Conservation (phyloP, 306 rosid species). For the Medicago lupulina region DNA sequence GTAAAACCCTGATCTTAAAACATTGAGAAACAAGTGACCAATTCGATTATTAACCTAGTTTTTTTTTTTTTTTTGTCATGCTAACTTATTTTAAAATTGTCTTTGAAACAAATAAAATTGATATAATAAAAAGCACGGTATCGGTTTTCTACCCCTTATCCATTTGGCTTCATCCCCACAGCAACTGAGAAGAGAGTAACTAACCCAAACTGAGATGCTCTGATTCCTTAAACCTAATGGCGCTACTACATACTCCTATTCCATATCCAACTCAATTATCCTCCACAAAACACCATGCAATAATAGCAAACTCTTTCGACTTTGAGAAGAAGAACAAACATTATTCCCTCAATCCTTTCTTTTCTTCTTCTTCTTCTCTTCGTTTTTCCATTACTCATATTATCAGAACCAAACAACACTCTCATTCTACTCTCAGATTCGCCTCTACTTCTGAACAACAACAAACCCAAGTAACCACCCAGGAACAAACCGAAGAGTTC, state of each 20-base stretch:
- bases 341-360: constrained; percentile 40
- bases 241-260: neutral
- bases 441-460: constrained; percentile 62
- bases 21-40: too few species aligned
- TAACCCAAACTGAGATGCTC: too few species aligned
- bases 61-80: too few species aligned
- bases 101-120: too few species aligned
- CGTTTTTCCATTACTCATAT: constrained; percentile 30
- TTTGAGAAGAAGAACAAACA: constrained; percentile 8
- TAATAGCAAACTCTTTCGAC: neutral
- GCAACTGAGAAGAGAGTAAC: neutral
- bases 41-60: too few species aligned
- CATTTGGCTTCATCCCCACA: neutral
- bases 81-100: too few species aligned
- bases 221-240: neutral
- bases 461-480: constrained; percentile 32
- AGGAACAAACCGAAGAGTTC: constrained; percentile 45
- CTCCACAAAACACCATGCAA: neutral
- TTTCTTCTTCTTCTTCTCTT: constrained; percentile 35
- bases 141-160: neutral
- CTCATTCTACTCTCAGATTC: constrained; percentile 43
- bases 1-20: too few species aligned
- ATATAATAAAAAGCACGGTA: too few species aligned
- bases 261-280: neutral
- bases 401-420: constrained; percentile 37